phyloP scores from a whole-genome alignment of 2,329 filamentous ascomycete species.

The Trichoderma gracile region DNA sequence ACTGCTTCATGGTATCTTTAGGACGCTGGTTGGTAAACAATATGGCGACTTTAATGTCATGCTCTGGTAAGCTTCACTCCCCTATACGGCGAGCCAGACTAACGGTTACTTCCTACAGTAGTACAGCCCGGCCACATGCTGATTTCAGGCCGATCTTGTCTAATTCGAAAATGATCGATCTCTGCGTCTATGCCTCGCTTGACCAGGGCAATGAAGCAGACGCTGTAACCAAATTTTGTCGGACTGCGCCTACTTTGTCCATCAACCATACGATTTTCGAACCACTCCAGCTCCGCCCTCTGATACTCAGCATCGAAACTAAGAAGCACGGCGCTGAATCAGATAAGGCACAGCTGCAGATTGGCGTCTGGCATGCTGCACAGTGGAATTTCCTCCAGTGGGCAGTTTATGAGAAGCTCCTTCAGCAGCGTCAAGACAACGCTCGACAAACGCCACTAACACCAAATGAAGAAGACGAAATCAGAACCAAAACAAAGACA shows the following conservation, averaged over 20 bases:
- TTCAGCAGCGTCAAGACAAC: not conserved
- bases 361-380: not conserved
- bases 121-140: constrained; percentile 10
- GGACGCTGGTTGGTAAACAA: not conserved
- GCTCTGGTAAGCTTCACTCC: constrained; percentile 12
- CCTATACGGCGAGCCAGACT: not conserved
- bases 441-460: not conserved
- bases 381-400: constrained; percentile 8
- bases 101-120: not conserved
- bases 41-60: constrained; percentile 12
- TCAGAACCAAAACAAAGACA: not conserved
- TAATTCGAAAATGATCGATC: constrained; percentile 11
- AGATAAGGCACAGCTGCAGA: constrained; percentile 4
- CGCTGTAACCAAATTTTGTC: constrained; percentile 7
- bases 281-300: not conserved
- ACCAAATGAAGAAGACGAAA: not conserved
- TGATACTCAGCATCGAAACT: not conserved
- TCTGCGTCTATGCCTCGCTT: constrained; percentile 16
- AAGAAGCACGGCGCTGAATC: not conserved
- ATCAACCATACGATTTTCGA: constrained; percentile 25
- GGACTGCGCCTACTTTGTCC: constrained; percentile 4
- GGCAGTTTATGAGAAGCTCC: not conserved
- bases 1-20: constrained; percentile 10
- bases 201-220: not conserved
- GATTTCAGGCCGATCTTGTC: constrained; percentile 18